Percentiles rank a stretch among this genome's conserved stretches.
These are phyloP conservation scores for Leucaena leucocephala DNA, from an alignment of 306 rosid genomes.

Conservation along the genomic window DNA sequence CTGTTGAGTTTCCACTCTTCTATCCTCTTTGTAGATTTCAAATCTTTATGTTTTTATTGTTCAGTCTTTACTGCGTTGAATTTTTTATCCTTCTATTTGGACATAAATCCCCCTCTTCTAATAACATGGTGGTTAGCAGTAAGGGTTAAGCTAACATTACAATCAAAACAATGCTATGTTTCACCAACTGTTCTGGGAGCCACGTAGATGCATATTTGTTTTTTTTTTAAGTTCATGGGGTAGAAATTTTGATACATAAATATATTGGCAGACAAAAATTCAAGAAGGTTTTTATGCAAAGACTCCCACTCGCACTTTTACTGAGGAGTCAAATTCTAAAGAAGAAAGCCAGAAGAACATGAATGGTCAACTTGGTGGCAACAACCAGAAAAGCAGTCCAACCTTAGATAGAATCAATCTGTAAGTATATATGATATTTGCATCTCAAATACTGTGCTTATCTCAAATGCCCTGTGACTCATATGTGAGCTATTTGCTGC, in stretches of 20 bases:
- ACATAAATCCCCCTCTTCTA: not conserved
- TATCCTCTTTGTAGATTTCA: not conserved
- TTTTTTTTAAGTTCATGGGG: not conserved
- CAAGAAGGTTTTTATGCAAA: conserved; percentile 38
- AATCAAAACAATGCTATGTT: not conserved
- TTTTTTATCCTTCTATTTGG: not conserved
- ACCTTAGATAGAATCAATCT: conserved; percentile 85
- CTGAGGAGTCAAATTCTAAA: no score
- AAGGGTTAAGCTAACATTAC: not conserved
- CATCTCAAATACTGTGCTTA: conserved; percentile 2
- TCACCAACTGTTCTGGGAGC: not conserved
- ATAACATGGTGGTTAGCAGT: not conserved
- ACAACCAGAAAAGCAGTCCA: conserved; percentile 52
- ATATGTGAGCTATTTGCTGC: conserved; percentile 17
- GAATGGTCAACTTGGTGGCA: conserved; percentile 42
- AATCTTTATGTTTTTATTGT: not conserved
- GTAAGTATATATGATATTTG: conserved; percentile 57
- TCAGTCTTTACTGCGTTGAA: not conserved
- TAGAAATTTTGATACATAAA: conserved; percentile 22
- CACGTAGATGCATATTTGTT: not conserved
- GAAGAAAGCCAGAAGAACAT: conserved; percentile 36
- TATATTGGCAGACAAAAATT: conserved; percentile 53
- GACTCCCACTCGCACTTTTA: not conserved
- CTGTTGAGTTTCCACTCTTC: not conserved
- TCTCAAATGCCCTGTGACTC: conserved; percentile 10